Base-by-base conservation (phyloP, 2,329 filamentous ascomycete genomes). In the Fusarium sp. region DNA sequence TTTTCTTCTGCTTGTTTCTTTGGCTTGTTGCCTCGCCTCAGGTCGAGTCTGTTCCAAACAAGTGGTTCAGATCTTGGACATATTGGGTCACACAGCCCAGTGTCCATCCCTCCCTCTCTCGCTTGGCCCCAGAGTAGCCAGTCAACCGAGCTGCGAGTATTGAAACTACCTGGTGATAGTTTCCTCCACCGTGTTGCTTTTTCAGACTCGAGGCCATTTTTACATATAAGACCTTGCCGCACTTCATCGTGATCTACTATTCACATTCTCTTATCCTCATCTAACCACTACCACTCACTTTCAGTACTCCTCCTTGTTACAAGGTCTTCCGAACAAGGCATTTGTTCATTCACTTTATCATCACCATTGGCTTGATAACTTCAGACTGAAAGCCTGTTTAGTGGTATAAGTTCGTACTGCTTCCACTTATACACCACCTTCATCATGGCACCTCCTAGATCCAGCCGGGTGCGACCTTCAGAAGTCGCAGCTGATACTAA, bases 401-500 rank as follows among this genome's bases (percentile, higher is more conserved):
- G 36, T 45, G 23, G 21, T 24, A 61, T 36, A 53, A 26, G 30
- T 39, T 39, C 20, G 28, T 62, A 34, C 50, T 43, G 45, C 45
- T 50, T 55, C 39, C 14, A 50, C 43, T 20, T 36, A 54, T 44
- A 19, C 34, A 32, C 39, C 40, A 56, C 26, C 39, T 51, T 62
- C 48, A 43, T 43, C 28, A 80, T 80, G 78, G 74, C 74, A 39
- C 73, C 77, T 21, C 69, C 75, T 42, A 78, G 70, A 65, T 72
- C 76, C 28, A 73, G 73, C 58, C 73, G 74, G 30, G 74, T 78
- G 48, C 74, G 75, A 71, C 78, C 78, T 30, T 78, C 89, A 39
- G 90, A 93, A 67, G 87, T 93, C 53, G 91, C 91, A 54, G 86
- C 88, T 24, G 90, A 92, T 75, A 90, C 89, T n/a, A 92, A 92